Evolutionary conservation across 441 rosid species (phyloP).

Genomic region (Eruca vesicaria): DNA sequence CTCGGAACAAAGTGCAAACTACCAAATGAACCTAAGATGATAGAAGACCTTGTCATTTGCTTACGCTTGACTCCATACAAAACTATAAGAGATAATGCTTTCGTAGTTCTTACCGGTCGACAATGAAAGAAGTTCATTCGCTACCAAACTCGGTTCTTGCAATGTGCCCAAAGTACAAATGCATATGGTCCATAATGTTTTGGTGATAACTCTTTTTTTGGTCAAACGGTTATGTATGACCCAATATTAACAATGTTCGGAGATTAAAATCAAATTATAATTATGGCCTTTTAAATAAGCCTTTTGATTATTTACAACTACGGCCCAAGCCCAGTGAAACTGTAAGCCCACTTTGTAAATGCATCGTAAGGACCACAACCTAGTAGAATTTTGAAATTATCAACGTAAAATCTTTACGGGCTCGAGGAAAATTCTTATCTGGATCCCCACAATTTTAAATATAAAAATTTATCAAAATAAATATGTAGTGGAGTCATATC

Average conservation of each 20-base stretch:
- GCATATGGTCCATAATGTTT: not conserved
- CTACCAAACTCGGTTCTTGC: not conserved
- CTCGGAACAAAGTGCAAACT: not conserved
- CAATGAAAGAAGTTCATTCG: not conserved
- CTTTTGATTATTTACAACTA: not conserved
- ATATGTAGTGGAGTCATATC: conserved; percentile 2
- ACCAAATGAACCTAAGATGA: not conserved
- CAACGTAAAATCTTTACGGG: conserved; percentile 1
- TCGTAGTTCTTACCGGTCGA: not conserved
- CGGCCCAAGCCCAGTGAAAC: not conserved
- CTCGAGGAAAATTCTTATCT: not conserved
- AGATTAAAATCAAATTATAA: not conserved
- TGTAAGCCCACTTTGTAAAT: not conserved
- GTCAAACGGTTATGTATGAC: not conserved
- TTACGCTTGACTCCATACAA: not conserved
- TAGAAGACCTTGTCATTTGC: not conserved
- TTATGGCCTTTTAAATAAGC: not conserved
- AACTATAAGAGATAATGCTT: not conserved
- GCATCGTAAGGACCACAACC: not conserved
- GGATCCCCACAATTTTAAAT: not conserved
- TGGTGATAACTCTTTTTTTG: not conserved
- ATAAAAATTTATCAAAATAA: not conserved
- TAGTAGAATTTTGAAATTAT: not conserved
- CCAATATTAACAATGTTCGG: not conserved
- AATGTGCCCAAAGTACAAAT: not conserved